Conservation (phyloP, 176 grass and related monocot genomes). For the Zoysia pacifica region DNA sequence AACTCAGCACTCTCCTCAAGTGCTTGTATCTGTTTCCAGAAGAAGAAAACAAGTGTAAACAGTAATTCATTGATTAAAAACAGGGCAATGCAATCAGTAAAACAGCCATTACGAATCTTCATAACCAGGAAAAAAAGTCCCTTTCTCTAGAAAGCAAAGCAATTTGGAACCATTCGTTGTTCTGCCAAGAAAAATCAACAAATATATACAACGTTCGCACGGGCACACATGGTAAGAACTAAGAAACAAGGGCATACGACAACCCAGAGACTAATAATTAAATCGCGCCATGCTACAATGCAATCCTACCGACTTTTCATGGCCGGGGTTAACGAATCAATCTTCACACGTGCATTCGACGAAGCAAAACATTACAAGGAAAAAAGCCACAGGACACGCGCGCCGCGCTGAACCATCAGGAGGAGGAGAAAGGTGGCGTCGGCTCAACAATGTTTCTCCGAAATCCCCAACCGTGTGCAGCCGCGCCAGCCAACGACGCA, state of each 20-base stretch:
- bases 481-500: background rate
- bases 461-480: background rate
- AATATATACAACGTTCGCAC: background rate
- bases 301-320: background rate
- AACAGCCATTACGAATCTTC: background rate
- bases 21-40: constrained; percentile 80
- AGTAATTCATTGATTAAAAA: constrained; percentile 2
- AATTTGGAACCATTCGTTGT: background rate
- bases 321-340: background rate
- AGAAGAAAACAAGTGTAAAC: constrained; percentile 18
- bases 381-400: background rate
- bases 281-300: background rate
- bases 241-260: constrained; percentile 20
- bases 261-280: background rate
- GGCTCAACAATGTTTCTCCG: background rate
- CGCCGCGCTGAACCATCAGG: background rate
- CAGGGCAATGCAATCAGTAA: background rate
- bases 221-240: background rate
- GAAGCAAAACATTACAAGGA: background rate
- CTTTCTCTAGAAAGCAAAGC: background rate
- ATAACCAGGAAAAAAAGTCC: background rate
- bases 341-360: constrained; percentile 14
- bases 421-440: background rate
- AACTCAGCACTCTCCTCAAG: constrained; percentile 88
- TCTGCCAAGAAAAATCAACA: background rate